phyloP scores from a whole-genome alignment of 805 yeast species.

The Wickerhamiella nectarea region DNA sequence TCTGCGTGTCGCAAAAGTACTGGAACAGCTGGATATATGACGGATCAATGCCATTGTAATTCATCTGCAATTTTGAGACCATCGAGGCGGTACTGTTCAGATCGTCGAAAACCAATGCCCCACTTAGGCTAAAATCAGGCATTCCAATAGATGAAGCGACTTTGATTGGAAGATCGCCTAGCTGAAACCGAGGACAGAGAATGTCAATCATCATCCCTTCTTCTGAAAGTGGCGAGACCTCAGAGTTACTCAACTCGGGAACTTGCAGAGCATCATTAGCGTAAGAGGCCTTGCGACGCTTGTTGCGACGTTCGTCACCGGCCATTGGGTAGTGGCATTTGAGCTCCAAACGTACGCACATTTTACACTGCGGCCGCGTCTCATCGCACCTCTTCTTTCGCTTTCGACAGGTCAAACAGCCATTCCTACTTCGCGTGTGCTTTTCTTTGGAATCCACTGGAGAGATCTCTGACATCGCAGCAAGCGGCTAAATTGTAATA shows the following conservation, averaged over 20 bases:
- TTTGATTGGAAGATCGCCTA: background rate
- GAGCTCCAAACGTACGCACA: slow-evolving; percentile 50
- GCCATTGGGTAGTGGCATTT: slow-evolving; percentile 65
- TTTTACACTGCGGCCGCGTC: slow-evolving; percentile 48
- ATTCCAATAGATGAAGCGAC: background rate
- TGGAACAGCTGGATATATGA: slow-evolving; percentile 34
- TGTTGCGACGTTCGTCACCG: slow-evolving; percentile 42
- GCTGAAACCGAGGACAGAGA: background rate
- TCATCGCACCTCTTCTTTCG: slow-evolving; percentile 72
- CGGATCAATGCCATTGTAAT: slow-evolving; percentile 28
- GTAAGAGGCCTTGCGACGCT: slow-evolving; percentile 16
- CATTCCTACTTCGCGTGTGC: slow-evolving; percentile 26
- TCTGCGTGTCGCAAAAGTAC: slow-evolving; percentile 37
- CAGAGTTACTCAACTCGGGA: background rate
- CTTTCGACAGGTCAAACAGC: slow-evolving; percentile 66
- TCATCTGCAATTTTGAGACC: slow-evolving; percentile 1
- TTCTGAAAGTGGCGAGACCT: too few species aligned
- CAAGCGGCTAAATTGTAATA: background rate
- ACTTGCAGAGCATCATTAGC: background rate
- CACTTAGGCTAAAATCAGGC: slow-evolving; percentile 3
- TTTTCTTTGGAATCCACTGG: background rate
- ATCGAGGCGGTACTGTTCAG: background rate
- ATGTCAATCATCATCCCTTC: background rate
- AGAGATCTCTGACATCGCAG: background rate
- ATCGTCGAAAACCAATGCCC: background rate